Evolutionary conservation across 306 rosid species (phyloP).

Genomic region (Quercus alba): DNA sequence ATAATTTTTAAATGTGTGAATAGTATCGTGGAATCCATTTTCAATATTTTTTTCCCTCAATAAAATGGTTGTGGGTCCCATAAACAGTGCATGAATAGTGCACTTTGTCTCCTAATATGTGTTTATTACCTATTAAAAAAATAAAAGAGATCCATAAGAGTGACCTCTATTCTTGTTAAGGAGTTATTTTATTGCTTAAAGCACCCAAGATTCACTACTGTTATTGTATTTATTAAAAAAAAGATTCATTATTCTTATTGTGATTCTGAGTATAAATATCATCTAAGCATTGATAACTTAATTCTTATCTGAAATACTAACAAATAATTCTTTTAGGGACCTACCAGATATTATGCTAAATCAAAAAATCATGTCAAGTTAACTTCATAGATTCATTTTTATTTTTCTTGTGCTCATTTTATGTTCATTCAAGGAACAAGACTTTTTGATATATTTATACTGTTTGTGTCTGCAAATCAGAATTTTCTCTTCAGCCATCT

Average conservation of each 20-base stretch:
- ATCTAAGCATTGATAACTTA: not conserved
- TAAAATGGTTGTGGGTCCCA: too few relatives aligned
- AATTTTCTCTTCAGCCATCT: not conserved
- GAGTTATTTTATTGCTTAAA: too few relatives aligned
- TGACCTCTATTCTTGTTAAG: too few relatives aligned
- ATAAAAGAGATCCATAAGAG: too few relatives aligned
- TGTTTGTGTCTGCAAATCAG: not conserved
- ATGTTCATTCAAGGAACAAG: not conserved
- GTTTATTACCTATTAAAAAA: too few relatives aligned
- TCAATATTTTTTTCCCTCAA: too few relatives aligned
- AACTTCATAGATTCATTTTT: not conserved
- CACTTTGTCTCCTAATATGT: too few relatives aligned
- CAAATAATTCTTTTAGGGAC: not conserved
- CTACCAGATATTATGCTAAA: not conserved
- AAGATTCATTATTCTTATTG: not conserved
- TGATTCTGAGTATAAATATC: not conserved
- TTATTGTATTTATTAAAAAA: too few relatives aligned
- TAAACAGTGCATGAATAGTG: too few relatives aligned
- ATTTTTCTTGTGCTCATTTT: not conserved
- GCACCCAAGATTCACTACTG: too few relatives aligned
- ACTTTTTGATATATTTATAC: not conserved
- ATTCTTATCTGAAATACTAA: not conserved
- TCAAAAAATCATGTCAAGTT: not conserved
- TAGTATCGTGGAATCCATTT: too few relatives aligned
- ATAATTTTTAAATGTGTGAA: too few relatives aligned